Evolutionary conservation across 2,329 filamentous ascomycete genomes (phyloP), one percentile per base, ranked within the genome.

Genomic region (Hypocrella siamensis): DNA sequence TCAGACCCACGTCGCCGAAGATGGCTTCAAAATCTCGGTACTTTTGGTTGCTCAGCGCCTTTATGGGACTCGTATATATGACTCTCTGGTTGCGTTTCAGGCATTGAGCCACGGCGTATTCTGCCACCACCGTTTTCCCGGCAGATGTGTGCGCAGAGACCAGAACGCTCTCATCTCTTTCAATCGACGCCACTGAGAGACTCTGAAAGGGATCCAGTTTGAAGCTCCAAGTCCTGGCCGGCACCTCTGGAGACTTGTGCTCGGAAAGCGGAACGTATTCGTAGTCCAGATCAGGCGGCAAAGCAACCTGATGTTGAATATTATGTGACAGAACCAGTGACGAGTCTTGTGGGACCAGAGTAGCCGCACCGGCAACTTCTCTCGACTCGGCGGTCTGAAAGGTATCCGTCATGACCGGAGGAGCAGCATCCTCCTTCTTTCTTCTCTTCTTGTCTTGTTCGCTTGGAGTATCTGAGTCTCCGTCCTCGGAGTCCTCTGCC

Each of bases 31-130:
- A 98, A 51, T 98, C 90, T 63, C 90, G 71, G 54, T 93, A 98
- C 53, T 98, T 98, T 51, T 98, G 90, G 58, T 98, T 98, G 57
- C 86, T 96, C 46, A 98, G 64, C 9, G 90, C 90, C 60, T 98
- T 98, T 66, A 98, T 98, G 2, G 90, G 90, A 67, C 86, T 94
- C 7, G 90, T 98, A 60, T 98, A 98, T 54, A 98, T 98, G 46
- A 98, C 88, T 51, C 90, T 74, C 61, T 98, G 90, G 58, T 96
- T 96, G 53, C 85, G 82, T 66, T 90, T 92, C 53, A 98, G 65
- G 54, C 90, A 93, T 48, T 98, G 90, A 12, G 92, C 90, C 51
- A 98, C 92, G 15, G 90, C 92, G 51, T 98, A 98, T 56, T 98
- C 90, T 40, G 90, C 90, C 28, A 96, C 86, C 6, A 98, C 92